A percentile compares a stretch with the other conserved stretches of the same genome.
Conservation (phyloP, 345 rosid species). For the Euphorbia lathyris region DNA sequence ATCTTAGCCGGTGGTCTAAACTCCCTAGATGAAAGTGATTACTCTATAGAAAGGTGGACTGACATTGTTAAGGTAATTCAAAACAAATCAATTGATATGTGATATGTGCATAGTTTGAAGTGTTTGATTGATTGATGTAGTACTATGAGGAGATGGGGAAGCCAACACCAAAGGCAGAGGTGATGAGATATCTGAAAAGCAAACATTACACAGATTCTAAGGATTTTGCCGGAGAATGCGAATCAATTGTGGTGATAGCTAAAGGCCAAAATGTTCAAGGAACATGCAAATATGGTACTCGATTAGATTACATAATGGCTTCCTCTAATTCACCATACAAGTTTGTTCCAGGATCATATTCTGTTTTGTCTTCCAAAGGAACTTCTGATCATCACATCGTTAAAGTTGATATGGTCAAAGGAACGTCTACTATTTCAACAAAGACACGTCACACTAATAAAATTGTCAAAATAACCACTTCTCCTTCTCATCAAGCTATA, state of each 20-base stretch:
- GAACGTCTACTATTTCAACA: neutral
- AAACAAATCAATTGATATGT: too few species aligned
- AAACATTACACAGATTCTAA: slow-evolving; percentile 77
- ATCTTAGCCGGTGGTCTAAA: slow-evolving; percentile 82
- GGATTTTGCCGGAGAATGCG: slow-evolving; percentile 91
- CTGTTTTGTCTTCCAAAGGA: slow-evolving; percentile 86
- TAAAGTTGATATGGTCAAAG: slow-evolving; percentile 62
- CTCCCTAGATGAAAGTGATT: slow-evolving; percentile 79
- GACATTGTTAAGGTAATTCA: slow-evolving; percentile 73
- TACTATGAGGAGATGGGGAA: slow-evolving; percentile 94
- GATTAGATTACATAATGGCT: slow-evolving; percentile 84
- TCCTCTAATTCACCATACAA: slow-evolving; percentile 68
- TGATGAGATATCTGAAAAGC: slow-evolving; percentile 76
- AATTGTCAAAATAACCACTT: slow-evolving; percentile 41
- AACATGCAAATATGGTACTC: slow-evolving; percentile 93
- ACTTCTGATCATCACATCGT: slow-evolving; percentile 98
- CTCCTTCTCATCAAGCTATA: slow-evolving; percentile 46
- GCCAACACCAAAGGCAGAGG: slow-evolving; percentile 81
- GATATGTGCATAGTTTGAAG: too few species aligned
- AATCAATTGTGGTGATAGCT: slow-evolving; percentile 82
- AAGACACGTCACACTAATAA: slow-evolving; percentile 27
- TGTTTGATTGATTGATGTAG: too few species aligned
- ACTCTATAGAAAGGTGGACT: slow-evolving; percentile 77
- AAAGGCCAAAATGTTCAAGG: slow-evolving; percentile 99
- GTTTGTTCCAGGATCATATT: slow-evolving; percentile 84